These are phyloP conservation scores for Piper longum DNA, from an alignment of 164 flowering plant genomes.

Conservation along the genomic window DNA sequence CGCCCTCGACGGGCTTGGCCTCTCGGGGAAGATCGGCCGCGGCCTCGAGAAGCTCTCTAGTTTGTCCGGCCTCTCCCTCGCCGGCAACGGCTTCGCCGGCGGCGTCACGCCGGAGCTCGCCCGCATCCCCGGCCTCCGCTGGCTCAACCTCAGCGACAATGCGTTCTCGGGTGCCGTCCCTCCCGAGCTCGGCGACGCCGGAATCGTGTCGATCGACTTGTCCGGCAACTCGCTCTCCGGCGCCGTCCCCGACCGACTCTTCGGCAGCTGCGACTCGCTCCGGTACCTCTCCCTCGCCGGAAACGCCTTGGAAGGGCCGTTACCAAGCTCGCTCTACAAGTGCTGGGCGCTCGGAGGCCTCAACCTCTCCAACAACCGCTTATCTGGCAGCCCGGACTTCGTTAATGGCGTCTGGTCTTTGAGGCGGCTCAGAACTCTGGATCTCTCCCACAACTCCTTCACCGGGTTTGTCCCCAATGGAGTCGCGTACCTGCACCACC, in stretches of 20 bases:
- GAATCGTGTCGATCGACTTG: constrained; percentile 46
- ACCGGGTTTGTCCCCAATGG: constrained; percentile 55
- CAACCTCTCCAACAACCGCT: constrained; percentile 50
- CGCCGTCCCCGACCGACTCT: constrained; percentile 40
- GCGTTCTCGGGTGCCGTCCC: constrained; percentile 48
- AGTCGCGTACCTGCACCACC: constrained; percentile 30
- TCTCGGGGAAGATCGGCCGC: constrained; percentile 62
- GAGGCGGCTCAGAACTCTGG: constrained; percentile 43
- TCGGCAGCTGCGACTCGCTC: constrained; percentile 29
- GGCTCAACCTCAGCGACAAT: constrained; percentile 50
- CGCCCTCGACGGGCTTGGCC: constrained; percentile 36
- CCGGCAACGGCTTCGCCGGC: constrained; percentile 53
- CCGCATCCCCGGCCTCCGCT: constrained; percentile 18
- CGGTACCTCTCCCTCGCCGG: constrained; percentile 34
- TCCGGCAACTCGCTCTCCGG: constrained; percentile 55
- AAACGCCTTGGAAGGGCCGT: constrained; percentile 57
- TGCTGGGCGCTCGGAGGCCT: constrained; percentile 38
- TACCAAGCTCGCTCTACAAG: constrained; percentile 28
- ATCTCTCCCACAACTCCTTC: constrained; percentile 51
- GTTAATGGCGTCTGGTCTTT: constrained; percentile 38
- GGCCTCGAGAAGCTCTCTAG: constrained; percentile 48
- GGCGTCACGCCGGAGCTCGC: constrained; percentile 26
- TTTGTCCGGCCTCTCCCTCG: constrained; percentile 37
- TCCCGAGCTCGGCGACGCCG: constrained; percentile 7
- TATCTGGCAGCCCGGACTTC: constrained; percentile 48